These are phyloP conservation scores for Meyerozyma carpophila DNA, from an alignment of 1,139 yeast genomes.

Conservation along the genomic window DNA sequence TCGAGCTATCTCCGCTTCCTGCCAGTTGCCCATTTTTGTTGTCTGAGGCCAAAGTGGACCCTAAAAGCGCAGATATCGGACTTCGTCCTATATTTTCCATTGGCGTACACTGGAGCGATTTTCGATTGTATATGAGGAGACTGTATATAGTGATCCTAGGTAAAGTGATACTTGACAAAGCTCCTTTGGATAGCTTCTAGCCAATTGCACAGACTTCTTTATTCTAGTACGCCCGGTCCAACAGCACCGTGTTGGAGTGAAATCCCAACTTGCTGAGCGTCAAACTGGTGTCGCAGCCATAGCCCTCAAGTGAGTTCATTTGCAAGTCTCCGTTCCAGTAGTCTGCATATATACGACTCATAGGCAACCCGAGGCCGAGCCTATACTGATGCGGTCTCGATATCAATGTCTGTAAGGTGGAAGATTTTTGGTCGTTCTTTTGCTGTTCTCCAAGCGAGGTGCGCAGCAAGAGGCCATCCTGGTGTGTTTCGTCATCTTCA, in stretches of 20 bases:
- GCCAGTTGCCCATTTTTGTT: not conserved
- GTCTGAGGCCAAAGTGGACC: not conserved
- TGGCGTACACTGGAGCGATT: not conserved
- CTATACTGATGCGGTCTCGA: slow-evolving; percentile 69
- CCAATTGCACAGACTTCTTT: no score
- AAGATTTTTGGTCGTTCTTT: slow-evolving; percentile 18
- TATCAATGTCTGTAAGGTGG: slow-evolving; percentile 44
- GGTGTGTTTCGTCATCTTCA: slow-evolving; percentile 7
- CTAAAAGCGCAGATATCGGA: not conserved
- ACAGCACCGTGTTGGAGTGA: slow-evolving; percentile 56
- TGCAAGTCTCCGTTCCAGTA: slow-evolving; percentile 92
- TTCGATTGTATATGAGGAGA: not conserved
- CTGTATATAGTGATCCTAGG: not conserved
- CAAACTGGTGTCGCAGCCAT: slow-evolving; percentile 84
- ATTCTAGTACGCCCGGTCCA: slow-evolving; percentile 64
- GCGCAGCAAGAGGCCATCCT: slow-evolving; percentile 13
- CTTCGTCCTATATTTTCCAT: not conserved
- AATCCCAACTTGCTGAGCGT: slow-evolving; percentile 73
- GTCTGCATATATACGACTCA: slow-evolving; percentile 88
- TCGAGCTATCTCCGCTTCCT: not conserved
- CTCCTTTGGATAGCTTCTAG: no score
- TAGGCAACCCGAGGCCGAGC: slow-evolving; percentile 83
- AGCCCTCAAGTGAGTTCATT: slow-evolving; percentile 81
- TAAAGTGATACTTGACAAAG: no score
- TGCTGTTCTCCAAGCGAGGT: slow-evolving; percentile 36